Evolutionary conservation across 495 filamentous ascomycete species (phyloP).

Genomic region (Chlorociboria aeruginascens): DNA sequence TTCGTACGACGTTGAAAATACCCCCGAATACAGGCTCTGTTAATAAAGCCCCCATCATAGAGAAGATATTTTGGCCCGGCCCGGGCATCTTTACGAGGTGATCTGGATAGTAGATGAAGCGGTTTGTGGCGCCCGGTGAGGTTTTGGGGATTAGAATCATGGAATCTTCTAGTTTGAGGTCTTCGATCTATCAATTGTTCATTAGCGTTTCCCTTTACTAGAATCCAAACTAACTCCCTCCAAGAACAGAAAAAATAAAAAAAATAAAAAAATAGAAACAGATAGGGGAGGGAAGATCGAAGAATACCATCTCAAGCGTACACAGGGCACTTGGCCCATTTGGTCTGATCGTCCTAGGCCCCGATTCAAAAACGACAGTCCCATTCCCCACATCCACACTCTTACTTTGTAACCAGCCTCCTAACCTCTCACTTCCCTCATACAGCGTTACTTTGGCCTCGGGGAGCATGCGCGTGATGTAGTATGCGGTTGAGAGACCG

Average conservation of each 20-base stretch:
- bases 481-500: slow-evolving; percentile 72
- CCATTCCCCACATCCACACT: slow-evolving; percentile 38
- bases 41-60: slow-evolving; percentile 24
- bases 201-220: too few relatives aligned
- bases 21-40: slow-evolving; percentile 55
- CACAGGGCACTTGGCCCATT: slow-evolving; percentile 32
- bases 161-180: slow-evolving; percentile 48
- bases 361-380: slow-evolving; percentile 68
- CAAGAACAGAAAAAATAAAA: not conserved
- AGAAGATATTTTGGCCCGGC: slow-evolving; percentile 21
- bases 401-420: slow-evolving; percentile 76
- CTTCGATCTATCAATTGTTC: slow-evolving; percentile 39
- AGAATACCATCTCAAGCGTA: slow-evolving; percentile 43
- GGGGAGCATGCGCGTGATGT: slow-evolving; percentile 47
- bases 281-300: not conserved
- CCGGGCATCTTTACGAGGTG: slow-evolving; percentile 63
- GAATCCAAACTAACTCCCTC: too few relatives aligned
- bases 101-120: slow-evolving; percentile 91
- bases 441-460: slow-evolving; percentile 58
- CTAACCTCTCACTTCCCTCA: slow-evolving; percentile 54
- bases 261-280: slow-evolving; percentile 6
- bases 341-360: slow-evolving; percentile 67
- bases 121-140: slow-evolving; percentile 41
- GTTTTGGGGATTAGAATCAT: slow-evolving; percentile 42
- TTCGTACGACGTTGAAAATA: slow-evolving; percentile 20